Evolutionary conservation across 768 basidiomycete species (phyloP).

Genomic region (Coprinellus micaceus): DNA sequence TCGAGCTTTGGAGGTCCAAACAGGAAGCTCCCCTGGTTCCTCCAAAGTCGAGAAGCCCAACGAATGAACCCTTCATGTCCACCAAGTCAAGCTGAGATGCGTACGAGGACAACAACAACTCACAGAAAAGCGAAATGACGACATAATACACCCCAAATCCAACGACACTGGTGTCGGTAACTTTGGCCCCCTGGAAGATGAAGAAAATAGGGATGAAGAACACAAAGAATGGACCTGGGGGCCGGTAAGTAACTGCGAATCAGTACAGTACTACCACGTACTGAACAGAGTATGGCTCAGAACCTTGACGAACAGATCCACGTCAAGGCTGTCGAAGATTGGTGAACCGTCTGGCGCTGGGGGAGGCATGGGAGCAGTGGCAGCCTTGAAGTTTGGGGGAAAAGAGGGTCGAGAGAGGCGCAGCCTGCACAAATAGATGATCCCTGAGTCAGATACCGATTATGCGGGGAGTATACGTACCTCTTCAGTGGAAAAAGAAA

Average conservation of each 20-base stretch:
- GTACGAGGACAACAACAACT: slow-evolving; percentile 25
- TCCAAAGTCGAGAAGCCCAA: slow-evolving; percentile 45
- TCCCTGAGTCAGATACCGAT: too few relatives aligned
- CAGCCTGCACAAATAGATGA: slow-evolving; percentile 19
- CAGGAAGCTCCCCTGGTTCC: slow-evolving; percentile 67
- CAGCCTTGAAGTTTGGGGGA: slow-evolving; percentile 5
- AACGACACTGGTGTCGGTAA: slow-evolving; percentile 50
- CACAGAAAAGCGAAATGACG: slow-evolving; percentile 64
- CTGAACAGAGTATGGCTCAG: slow-evolving; percentile 77
- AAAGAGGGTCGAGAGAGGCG: slow-evolving; percentile 17
- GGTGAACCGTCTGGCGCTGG: slow-evolving; percentile 38
- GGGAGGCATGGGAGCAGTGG: slow-evolving; percentile 11
- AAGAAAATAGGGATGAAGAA: slow-evolving; percentile 77
- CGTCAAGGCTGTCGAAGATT: slow-evolving; percentile 66
- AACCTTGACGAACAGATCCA: slow-evolving; percentile 79
- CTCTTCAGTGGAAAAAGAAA: neutral
- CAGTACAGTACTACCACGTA: slow-evolving; percentile 30
- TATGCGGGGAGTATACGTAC: too few relatives aligned
- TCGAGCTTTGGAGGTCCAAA: slow-evolving; percentile 60
- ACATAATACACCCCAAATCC: slow-evolving; percentile 52
- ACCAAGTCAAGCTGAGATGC: neutral
- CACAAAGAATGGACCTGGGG: slow-evolving; percentile 78
- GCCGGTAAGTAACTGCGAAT: neutral
- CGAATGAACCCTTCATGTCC: neutral
- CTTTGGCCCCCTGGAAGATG: slow-evolving; percentile 61